These are phyloP conservation scores for Haberlea rhodopensis DNA, from an alignment of 257 asterid species.

Conservation along the genomic window DNA sequence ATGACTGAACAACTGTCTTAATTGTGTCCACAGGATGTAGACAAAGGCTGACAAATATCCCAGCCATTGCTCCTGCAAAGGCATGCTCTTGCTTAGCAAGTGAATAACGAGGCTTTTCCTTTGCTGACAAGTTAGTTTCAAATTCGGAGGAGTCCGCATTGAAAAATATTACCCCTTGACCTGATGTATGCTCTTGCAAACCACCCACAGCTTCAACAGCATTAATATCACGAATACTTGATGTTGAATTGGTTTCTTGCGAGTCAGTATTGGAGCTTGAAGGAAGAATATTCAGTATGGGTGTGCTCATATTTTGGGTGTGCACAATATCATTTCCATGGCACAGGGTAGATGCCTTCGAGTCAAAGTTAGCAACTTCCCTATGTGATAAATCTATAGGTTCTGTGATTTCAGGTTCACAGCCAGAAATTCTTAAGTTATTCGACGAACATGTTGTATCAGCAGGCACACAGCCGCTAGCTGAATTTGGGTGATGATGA, in stretches of 20 bases:
- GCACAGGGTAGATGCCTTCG: conserved; percentile 23
- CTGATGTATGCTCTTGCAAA: conserved; percentile 24
- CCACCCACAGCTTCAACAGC: conserved; percentile 18
- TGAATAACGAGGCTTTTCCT: conserved; percentile 38
- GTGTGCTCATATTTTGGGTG: conserved; percentile 27
- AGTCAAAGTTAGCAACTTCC: conserved; percentile 28
- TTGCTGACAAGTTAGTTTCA: conserved; percentile 30
- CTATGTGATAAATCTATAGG: conserved; percentile 24
- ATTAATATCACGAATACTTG: conserved; percentile 30
- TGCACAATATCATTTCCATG: conserved; percentile 26
- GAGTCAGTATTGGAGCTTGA: conserved; percentile 27
- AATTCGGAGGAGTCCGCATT: conserved; percentile 29
- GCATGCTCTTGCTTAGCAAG: conserved; percentile 86
- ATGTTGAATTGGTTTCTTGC: conserved; percentile 26
- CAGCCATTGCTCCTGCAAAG: conserved; percentile 97
- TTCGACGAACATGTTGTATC: conserved; percentile 26
- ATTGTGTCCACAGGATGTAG: conserved; percentile 89
- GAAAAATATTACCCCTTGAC: conserved; percentile 21
- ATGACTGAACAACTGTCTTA: conserved; percentile 88
- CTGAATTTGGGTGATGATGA: conserved; percentile 20
- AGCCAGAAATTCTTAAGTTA: conserved; percentile 27
- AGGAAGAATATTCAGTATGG: conserved; percentile 25
- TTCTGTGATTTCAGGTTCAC: conserved; percentile 28
- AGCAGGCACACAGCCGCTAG: conserved; percentile 18
- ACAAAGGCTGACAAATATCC: conserved; percentile 82